A percentile compares a stretch with the other conserved stretches of the same genome.
These are phyloP conservation scores for Elaeagnus macrophylla DNA, from an alignment of 306 rosid species.

Conservation along the genomic window DNA sequence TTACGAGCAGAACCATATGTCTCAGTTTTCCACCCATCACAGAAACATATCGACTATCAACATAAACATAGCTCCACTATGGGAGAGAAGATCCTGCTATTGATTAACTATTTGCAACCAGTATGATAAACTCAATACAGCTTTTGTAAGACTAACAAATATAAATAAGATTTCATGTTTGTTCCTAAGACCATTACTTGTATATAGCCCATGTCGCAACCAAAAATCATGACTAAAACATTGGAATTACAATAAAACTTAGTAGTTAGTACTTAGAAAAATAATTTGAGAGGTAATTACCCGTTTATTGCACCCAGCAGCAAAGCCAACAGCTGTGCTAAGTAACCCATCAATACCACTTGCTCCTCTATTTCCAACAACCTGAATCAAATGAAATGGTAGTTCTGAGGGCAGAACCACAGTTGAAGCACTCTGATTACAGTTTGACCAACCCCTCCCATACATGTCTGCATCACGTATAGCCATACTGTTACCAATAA, in stretches of 20 bases:
- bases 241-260: neutral
- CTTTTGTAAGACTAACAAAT: neutral
- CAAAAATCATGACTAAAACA: too few relatives aligned
- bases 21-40: too few relatives aligned
- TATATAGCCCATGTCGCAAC: too few relatives aligned
- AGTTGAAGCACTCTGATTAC: constrained; percentile 27
- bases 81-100: too few relatives aligned
- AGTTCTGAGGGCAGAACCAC: constrained; percentile 37
- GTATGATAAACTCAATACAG: neutral
- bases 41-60: too few relatives aligned
- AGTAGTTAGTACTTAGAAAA: constrained; percentile 13
- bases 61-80: too few relatives aligned
- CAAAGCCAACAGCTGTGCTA: constrained; percentile 91
- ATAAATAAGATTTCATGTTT: too few relatives aligned
- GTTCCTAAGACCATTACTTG: too few relatives aligned
- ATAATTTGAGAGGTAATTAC: constrained; percentile 24
- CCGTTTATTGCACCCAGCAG: constrained; percentile 76
- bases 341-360: constrained; percentile 96
- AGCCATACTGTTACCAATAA: constrained; percentile 94
- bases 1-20: too few relatives aligned
- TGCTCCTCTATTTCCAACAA: constrained; percentile 87
- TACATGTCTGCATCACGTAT: constrained; percentile 88
- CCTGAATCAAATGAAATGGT: constrained; percentile 56
- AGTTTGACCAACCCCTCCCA: constrained; percentile 54
- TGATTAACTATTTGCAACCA: neutral